phyloP scores from a whole-genome alignment of 2,329 filamentous ascomycete species.

The Trichophaea hybrida region DNA sequence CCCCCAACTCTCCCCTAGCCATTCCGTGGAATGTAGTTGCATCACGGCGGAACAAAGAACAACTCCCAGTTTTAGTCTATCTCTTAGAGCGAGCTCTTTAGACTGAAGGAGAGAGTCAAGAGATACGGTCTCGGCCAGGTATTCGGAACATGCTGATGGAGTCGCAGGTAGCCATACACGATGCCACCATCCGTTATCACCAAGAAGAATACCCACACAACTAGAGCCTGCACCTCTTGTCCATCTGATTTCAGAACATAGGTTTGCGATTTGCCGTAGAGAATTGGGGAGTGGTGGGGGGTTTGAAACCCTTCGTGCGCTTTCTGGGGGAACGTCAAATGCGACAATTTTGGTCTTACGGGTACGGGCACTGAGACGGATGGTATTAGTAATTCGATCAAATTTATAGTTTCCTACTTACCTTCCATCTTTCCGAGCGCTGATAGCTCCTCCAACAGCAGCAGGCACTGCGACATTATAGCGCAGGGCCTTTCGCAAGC shows the following conservation, averaged over 20 bases:
- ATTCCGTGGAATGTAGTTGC: slow-evolving; percentile 17
- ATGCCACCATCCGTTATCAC: not conserved
- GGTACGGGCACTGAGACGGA: no score
- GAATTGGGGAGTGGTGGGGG: no score
- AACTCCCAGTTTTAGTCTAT: slow-evolving; percentile 11
- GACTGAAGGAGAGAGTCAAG: not conserved
- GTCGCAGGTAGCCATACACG: slow-evolving; percentile 3
- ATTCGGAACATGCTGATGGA: not conserved
- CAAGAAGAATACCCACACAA: slow-evolving; percentile 10
- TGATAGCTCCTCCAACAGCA: no score
- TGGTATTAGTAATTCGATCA: no score
- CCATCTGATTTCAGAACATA: slow-evolving; percentile 8
- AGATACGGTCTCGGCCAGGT: not conserved
- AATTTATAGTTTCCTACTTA: no score
- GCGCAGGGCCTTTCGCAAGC: no score
- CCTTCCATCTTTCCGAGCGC: no score
- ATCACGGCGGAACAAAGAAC: slow-evolving; percentile 20
- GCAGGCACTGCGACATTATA: no score
- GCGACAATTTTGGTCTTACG: no score
- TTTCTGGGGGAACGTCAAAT: no score
- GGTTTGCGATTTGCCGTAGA: slow-evolving; percentile 4
- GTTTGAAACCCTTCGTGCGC: no score
- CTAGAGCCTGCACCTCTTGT: not conserved
- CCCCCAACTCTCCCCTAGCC: slow-evolving; percentile 17
- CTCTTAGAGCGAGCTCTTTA: not conserved